These are phyloP conservation scores for Filobasidium wieringae DNA, from an alignment of 768 basidiomycete species.

Conservation along the genomic window DNA sequence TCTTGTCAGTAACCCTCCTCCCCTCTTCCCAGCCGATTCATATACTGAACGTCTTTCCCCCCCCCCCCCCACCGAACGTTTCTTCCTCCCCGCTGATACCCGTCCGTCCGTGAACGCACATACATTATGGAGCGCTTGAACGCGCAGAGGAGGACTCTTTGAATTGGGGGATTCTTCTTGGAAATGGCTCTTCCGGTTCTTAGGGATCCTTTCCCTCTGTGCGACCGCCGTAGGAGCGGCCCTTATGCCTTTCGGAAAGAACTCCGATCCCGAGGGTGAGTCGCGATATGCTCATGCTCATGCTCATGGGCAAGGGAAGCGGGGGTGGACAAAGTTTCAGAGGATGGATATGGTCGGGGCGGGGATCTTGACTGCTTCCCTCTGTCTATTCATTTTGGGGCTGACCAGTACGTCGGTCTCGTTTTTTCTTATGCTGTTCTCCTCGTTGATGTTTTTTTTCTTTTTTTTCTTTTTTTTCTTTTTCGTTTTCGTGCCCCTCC, in stretches of 20 bases:
- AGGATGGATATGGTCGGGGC: slow-evolving; percentile 35
- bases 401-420: slow-evolving; percentile 18
- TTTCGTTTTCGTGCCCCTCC: too few relatives aligned
- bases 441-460: not conserved
- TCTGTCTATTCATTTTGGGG: slow-evolving; percentile 34
- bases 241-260: slow-evolving; percentile 34
- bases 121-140: slow-evolving; percentile 34
- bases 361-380: slow-evolving; percentile 24
- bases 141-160: slow-evolving; percentile 42
- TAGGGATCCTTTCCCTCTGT: slow-evolving; percentile 40
- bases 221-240: slow-evolving; percentile 37
- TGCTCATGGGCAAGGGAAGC: too few relatives aligned
- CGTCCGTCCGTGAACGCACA: slow-evolving; percentile 45
- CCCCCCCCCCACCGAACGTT: too few relatives aligned
- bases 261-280: not conserved
- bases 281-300: slow-evolving; percentile 4
- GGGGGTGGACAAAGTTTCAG: too few relatives aligned
- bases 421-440: not conserved
- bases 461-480: too few relatives aligned
- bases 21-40: slow-evolving; percentile 1
- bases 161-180: slow-evolving; percentile 41
- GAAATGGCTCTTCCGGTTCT: slow-evolving; percentile 48
- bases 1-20: slow-evolving; percentile 3
- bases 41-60: slow-evolving; percentile 38
- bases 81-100: too few relatives aligned